phyloP scores from a whole-genome alignment of 306 rosid species.

The Gynostemma pentaphyllum region DNA sequence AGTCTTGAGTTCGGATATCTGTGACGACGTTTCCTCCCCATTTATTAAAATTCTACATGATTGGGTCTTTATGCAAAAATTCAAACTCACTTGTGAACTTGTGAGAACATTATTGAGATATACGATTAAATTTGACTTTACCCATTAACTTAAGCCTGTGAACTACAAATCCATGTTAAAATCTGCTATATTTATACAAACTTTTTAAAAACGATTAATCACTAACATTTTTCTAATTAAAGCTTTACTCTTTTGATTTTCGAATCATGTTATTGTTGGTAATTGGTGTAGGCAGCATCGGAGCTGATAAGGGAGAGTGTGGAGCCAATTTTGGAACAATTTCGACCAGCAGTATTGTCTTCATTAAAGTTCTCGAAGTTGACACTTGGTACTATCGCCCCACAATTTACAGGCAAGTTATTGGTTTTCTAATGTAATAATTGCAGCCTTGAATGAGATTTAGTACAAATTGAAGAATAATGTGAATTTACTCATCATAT shows the following conservation, averaged over 20 bases:
- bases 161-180: too few relatives aligned
- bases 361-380: constrained; percentile 74
- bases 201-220: too few relatives aligned
- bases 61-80: too few relatives aligned
- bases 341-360: constrained; percentile 46
- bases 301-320: constrained; percentile 56
- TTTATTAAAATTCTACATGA: too few relatives aligned
- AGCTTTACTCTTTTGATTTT: not conserved
- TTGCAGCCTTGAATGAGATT: not conserved
- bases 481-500: not conserved
- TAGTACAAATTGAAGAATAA: not conserved
- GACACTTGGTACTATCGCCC: constrained; percentile 91
- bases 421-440: not conserved
- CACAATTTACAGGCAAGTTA: constrained; percentile 66
- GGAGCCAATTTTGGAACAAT: constrained; percentile 76
- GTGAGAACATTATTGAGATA: too few relatives aligned
- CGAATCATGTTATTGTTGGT: not conserved
- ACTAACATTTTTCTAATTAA: too few relatives aligned
- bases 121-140: too few relatives aligned
- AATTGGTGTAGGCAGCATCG: constrained; percentile 62
- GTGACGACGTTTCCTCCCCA: too few relatives aligned
- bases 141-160: too few relatives aligned
- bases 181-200: too few relatives aligned
- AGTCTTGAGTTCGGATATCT: too few relatives aligned
- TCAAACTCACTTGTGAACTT: too few relatives aligned